phyloP scores from a whole-genome alignment of 169 alveolate genomes.

The Blepharisma undulans region DNA sequence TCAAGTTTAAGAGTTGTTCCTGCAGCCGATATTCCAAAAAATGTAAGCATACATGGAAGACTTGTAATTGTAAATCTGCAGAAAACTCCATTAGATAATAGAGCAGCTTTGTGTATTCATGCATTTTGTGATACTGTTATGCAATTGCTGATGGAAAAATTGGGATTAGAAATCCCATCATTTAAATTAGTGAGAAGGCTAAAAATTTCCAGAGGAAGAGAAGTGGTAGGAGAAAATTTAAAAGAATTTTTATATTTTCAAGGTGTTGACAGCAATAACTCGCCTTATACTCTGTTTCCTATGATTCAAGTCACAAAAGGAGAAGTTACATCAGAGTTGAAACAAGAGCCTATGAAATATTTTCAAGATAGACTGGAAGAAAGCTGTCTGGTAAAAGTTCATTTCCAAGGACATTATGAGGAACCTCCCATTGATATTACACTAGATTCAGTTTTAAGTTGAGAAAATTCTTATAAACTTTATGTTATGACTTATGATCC shows the following conservation, averaged over 20 bases:
- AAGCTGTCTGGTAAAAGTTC: background rate
- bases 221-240: background rate
- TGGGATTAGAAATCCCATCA: slow-evolving; percentile 61
- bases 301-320: background rate
- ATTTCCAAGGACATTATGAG: slow-evolving; percentile 25
- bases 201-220: slow-evolving; percentile 45
- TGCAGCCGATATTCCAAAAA: slow-evolving; percentile 83
- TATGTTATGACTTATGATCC: slow-evolving; percentile 11
- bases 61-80: slow-evolving; percentile 72
- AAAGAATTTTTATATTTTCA: background rate
- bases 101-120: slow-evolving; percentile 57
- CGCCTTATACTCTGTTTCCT: slow-evolving; percentile 12
- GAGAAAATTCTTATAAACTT: background rate
- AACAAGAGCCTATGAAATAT: slow-evolving; percentile 10
- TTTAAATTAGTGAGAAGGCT: slow-evolving; percentile 38
- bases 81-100: slow-evolving; percentile 73
- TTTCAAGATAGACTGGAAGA: background rate
- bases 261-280: slow-evolving; percentile 1
- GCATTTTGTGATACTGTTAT: slow-evolving; percentile 78
- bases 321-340: background rate
- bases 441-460: background rate
- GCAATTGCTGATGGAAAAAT: slow-evolving; percentile 58
- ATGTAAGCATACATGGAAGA: slow-evolving; percentile 57
- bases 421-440: slow-evolving; percentile 21
- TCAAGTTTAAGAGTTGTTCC: slow-evolving; percentile 82